These are phyloP conservation scores for Globisporangium recalcitrans DNA, from an alignment of 352 stramenopile species.

Conservation along the genomic window DNA sequence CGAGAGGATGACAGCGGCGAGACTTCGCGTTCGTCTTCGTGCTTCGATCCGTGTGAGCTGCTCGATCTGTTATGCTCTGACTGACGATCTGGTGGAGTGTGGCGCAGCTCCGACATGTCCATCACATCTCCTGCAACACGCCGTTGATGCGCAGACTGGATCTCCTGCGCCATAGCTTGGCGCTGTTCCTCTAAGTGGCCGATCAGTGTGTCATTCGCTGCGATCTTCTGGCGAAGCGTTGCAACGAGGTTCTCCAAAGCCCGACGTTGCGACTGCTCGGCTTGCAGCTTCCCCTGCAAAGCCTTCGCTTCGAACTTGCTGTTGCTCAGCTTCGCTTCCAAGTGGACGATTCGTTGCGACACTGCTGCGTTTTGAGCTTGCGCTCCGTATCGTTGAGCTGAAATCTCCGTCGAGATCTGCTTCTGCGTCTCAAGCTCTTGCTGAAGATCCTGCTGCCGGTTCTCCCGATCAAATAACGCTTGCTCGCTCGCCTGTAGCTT, in stretches of 20 bases:
- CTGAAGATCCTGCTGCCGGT: slow-evolving; percentile 21
- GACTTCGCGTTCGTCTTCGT: slow-evolving; percentile 9
- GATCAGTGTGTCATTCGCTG: slow-evolving; percentile 54
- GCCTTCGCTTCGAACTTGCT: slow-evolving; percentile 59
- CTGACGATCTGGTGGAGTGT: slow-evolving; percentile 24
- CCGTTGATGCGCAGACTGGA: slow-evolving; percentile 55
- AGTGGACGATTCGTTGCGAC: slow-evolving; percentile 67
- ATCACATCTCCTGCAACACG: slow-evolving; percentile 35
- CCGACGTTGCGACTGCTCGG: slow-evolving; percentile 44
- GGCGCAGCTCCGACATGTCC: slow-evolving; percentile 61
- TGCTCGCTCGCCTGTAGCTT: slow-evolving; percentile 58
- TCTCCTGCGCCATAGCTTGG: slow-evolving; percentile 68
- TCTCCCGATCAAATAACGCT: slow-evolving; percentile 24
- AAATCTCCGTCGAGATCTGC: slow-evolving; percentile 72
- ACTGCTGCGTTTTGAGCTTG: slow-evolving; percentile 72
- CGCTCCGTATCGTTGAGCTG: slow-evolving; percentile 64
- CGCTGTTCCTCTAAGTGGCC: slow-evolving; percentile 67
- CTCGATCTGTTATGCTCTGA: neutral
- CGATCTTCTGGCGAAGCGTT: slow-evolving; percentile 57
- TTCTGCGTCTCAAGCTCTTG: slow-evolving; percentile 60
- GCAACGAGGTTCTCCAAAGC: slow-evolving; percentile 65
- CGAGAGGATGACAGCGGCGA: slow-evolving; percentile 16
- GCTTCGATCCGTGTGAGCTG: slow-evolving; percentile 5
- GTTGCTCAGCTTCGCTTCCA: slow-evolving; percentile 74
- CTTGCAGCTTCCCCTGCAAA: slow-evolving; percentile 53